Conservation (phyloP, 2,329 filamentous ascomycete species). For the Teratosphaeria nubilosa region DNA sequence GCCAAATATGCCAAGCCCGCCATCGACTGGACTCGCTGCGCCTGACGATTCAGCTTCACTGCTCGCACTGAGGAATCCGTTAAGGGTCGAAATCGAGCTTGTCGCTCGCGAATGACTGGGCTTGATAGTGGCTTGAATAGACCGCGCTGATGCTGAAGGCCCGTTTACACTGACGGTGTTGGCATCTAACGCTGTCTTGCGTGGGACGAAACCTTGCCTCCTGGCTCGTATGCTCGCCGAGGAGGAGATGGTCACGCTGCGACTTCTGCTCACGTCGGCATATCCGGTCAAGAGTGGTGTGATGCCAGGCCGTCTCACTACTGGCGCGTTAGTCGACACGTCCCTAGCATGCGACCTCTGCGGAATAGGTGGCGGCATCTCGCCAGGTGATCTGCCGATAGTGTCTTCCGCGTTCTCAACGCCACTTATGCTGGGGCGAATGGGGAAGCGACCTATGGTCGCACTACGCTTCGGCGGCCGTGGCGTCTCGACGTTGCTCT, state of each 20-base stretch:
- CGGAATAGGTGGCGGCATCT: conserved; percentile 63
- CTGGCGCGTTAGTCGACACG: conserved; percentile 12
- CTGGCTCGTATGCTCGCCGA: conserved; percentile 44
- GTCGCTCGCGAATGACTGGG: conserved; percentile 22
- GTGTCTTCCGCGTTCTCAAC: conserved; percentile 49
- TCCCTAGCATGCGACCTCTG: conserved; percentile 66
- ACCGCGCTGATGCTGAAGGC: conserved; percentile 11
- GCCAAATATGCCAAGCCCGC: conserved; percentile 11
- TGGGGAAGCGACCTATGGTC: conserved; percentile 47
- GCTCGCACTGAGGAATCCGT: conserved; percentile 14
- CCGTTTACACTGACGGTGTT: conserved; percentile 17
- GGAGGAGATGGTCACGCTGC: conserved; percentile 47
- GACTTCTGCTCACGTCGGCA: conserved; percentile 56
- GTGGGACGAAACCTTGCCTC: conserved; percentile 50
- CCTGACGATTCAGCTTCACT: conserved; percentile 23
- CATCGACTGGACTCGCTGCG: conserved; percentile 23
- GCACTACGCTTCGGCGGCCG: conserved; percentile 51
- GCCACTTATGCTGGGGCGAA: conserved; percentile 58
- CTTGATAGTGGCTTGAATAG: conserved; percentile 40
- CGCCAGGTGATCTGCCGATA: conserved; percentile 56
- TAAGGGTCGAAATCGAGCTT: conserved; percentile 20
- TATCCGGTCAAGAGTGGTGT: conserved; percentile 55
- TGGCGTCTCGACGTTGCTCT: conserved; percentile 67
- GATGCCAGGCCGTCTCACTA: conserved; percentile 56
- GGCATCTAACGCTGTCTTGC: conserved; percentile 39